Evolutionary conservation across 768 basidiomycete species (phyloP).

Genomic region (Boletus rubroflammeus): DNA sequence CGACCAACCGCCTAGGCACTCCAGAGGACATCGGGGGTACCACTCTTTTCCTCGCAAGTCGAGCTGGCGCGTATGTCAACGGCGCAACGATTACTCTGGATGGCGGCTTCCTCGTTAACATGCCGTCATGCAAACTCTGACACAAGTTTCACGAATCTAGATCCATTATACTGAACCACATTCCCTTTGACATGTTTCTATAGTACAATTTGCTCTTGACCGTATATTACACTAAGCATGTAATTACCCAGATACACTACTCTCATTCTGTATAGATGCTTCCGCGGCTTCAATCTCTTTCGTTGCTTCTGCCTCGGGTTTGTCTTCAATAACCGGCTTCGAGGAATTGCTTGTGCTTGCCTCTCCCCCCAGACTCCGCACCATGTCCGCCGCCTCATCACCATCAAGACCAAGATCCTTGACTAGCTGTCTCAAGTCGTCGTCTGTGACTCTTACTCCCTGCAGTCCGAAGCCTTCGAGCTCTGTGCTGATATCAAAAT

Average conservation of each 20-base stretch:
- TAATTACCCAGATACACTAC: background rate
- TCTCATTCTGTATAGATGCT: constrained; percentile 2
- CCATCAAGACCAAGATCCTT: constrained; percentile 73
- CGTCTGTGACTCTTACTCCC: constrained; percentile 73
- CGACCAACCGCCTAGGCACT: constrained; percentile 52
- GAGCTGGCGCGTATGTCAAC: constrained; percentile 59
- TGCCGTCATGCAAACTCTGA: constrained; percentile 35
- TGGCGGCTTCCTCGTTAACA: constrained; percentile 50
- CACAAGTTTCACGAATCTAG: background rate
- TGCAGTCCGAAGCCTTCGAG: constrained; percentile 69
- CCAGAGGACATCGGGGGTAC: constrained; percentile 65
- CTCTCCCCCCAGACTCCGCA: constrained; percentile 52
- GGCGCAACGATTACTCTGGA: constrained; percentile 62
- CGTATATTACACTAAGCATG: constrained; percentile 2
- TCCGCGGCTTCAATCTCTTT: background rate
- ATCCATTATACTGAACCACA: background rate
- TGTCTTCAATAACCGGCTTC: constrained; percentile 8
- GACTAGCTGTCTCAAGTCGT: constrained; percentile 67
- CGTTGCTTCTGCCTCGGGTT: constrained; percentile 5
- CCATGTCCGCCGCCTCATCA: constrained; percentile 73
- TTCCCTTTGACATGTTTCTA: background rate
- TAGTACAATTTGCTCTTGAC: background rate
- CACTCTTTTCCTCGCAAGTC: constrained; percentile 57
- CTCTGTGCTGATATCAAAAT: constrained; percentile 65
- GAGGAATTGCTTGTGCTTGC: constrained; percentile 9